phyloP scores from a whole-genome alignment of 306 rosid genomes.

The Ormosia emarginata region DNA sequence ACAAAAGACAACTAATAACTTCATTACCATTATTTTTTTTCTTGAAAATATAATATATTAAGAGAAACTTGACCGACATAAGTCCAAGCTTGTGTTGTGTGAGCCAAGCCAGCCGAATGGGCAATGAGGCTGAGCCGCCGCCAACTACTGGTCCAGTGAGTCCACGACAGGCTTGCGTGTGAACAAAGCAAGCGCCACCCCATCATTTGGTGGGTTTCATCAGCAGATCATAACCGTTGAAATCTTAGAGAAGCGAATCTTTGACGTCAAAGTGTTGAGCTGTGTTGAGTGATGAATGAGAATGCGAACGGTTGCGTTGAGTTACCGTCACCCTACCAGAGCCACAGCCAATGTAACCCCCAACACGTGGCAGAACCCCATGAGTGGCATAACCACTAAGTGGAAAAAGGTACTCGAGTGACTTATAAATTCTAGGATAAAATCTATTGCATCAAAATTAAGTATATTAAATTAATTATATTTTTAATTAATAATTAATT shows the following conservation, averaged over 20 bases:
- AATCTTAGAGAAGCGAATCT: background rate
- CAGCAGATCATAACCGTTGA: conserved; percentile 28
- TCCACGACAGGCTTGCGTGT: conserved; percentile 38
- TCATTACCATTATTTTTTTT: background rate
- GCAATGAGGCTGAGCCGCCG: background rate
- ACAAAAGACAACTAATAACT: background rate
- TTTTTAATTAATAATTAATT: too few species aligned
- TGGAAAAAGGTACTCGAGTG: background rate
- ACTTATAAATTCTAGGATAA: too few species aligned
- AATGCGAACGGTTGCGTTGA: conserved; percentile 16
- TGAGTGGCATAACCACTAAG: conserved; percentile 11
- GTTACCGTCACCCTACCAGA: conserved; percentile 35
- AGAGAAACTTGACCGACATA: background rate
- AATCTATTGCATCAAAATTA: too few species aligned
- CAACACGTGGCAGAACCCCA: conserved; percentile 50
- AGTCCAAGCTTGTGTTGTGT: background rate
- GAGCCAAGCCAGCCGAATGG: conserved; percentile 5
- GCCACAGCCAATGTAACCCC: background rate
- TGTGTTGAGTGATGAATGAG: background rate
- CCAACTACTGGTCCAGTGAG: conserved; percentile 6
- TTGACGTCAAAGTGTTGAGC: conserved; percentile 25
- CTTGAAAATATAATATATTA: background rate
- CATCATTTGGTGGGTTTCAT: conserved; percentile 24
- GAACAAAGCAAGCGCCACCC: conserved; percentile 36
- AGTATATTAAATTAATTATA: too few species aligned